These are phyloP conservation scores for Guillardia theta DNA, from an alignment of 78 protist genomes.

Conservation along the genomic window DNA sequence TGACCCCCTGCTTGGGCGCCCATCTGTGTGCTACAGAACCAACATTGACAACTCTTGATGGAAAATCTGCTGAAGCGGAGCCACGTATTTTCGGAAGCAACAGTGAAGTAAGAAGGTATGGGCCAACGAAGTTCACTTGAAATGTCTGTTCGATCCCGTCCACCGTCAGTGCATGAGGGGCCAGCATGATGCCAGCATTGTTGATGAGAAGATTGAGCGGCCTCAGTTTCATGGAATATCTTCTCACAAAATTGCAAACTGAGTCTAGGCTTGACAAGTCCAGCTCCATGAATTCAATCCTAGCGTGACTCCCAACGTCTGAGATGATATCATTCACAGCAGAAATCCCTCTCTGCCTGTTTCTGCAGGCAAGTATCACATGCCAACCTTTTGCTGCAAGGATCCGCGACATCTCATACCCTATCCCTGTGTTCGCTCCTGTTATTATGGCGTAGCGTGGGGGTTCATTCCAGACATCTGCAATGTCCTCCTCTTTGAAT, in stretches of 20 bases:
- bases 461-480: too few relatives aligned
- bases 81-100: neutral
- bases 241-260: neutral
- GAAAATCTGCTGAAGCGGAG: neutral
- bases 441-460: too few relatives aligned
- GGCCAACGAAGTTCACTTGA: neutral
- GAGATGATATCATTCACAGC: neutral
- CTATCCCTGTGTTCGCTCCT: neutral
- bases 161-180: neutral
- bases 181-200: constrained; percentile 24
- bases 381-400: neutral
- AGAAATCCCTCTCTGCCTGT: neutral
- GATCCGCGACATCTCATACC: neutral
- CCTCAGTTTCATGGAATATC: neutral
- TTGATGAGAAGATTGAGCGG: neutral
- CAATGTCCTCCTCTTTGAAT: too few relatives aligned
- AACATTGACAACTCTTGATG: neutral
- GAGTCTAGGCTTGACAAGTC: neutral
- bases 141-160: neutral
- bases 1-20: neutral
- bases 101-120: neutral
- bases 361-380: neutral
- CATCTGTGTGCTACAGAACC: neutral
- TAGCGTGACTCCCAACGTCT: neutral
- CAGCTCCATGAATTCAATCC: neutral